Base-by-base conservation (phyloP, 371 early-diverging fungal genomes). In the Rhizopus sp. region DNA sequence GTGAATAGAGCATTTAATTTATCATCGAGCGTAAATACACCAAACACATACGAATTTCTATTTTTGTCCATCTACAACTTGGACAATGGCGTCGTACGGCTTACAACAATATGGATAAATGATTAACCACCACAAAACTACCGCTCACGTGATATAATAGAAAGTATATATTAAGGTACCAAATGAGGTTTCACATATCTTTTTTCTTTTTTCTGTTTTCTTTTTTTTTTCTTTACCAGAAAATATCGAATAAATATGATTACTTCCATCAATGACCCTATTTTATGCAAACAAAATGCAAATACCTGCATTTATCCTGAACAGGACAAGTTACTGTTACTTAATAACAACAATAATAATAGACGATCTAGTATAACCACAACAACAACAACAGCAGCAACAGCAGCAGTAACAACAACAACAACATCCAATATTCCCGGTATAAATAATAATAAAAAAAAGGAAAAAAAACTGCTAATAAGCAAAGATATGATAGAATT, bases 151-250 rank as follows among this genome's bases (percentile, higher is more conserved):
- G 46, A 46, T 7, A 46, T 7, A 7, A 46, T 5, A 7, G 9
- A 23, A 9, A 12, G 8, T 46, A 23, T 46, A 46, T 29, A 46
- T 46, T 46, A 53, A 38, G 37, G 37, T 35, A 50, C 35, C 50
- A 50, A 37, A 50, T 15, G 32, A 50, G 15, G 35, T 15, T n/a
- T 38, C 38, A 15, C 44, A 44, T 44, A 44, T 41, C 16, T 15
- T 35, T 37, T 37, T 8, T 32, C 12, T 16, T 35, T 50, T 50
- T 37, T 16, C 4, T 50, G 17, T 16, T 46, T 46, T 46, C 6
- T 29, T 46, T 5, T n/a, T n/a, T n/a, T 8, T 46, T 37, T 37
- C 12, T 37, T 37, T 3, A 37, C 7, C 37, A 37, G 1, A 23
- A 23, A 23, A 2, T 2, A 23, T 23, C 23, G 37, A 9, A 37